Base-by-base conservation (phyloP, 23 red algal species). In the Gracilariopsis chorda region DNA sequence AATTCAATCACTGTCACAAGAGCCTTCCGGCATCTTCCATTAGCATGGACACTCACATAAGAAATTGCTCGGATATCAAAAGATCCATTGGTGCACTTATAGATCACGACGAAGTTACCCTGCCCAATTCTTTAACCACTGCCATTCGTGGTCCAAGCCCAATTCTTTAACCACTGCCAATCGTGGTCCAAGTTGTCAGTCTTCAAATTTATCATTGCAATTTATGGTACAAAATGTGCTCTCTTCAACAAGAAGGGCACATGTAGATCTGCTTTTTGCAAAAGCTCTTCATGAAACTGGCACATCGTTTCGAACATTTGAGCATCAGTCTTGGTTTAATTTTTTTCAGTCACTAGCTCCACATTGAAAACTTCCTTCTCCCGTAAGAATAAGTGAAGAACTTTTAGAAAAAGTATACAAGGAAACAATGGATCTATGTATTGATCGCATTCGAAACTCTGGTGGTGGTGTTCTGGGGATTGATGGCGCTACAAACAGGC, bases 331-430 rank as follows among this genome's bases (percentile, higher is more conserved):
- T 34, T 72, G 6, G 65, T 42, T 72, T 45, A 20, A 20, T 34
- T 72, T 72, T 4, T 72, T 72, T 72, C 28, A 19, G 28, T 19
- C 24, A 72, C 40, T 45, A n/a, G 65, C 40, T 45, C 40, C 65
- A 72, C 27, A 72, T 20, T 72, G 65, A 32, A 72, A 72, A 30
- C 35, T 72, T 21, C 65, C 65, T 7, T 72, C 65, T 7, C n/a
- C 32, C 36, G 5, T 20, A 45, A 39, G 65, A 39, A 42, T 72
- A 28, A n/a, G n/a, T 5, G 65, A 19, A 72, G 65, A 42, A 42
- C 32, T 72, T 7, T 45, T 72, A 20, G 65, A 72, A n/a, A 72
- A n/a, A 72, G 6, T 72, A 45, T 72, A 72, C 65, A 72, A 72
- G 19, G 65, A 72, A 33, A n/a, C 17, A n/a, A 72, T 72, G 65